Conservation (phyloP, 2,329 filamentous ascomycete genomes). For the Huntiella decipiens region DNA sequence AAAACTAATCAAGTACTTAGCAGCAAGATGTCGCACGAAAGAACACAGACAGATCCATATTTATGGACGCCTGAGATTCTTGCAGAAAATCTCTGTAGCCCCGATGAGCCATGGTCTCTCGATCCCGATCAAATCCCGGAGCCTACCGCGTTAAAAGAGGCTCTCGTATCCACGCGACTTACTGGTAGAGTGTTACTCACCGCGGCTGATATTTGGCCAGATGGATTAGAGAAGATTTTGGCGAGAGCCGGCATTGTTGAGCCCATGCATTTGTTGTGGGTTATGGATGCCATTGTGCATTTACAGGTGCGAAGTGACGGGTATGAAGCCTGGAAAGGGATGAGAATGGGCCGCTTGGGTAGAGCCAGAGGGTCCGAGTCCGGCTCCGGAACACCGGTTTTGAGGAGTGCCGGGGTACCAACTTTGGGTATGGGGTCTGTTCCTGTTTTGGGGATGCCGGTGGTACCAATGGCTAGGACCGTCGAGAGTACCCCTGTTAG, state of each 20-base stretch:
- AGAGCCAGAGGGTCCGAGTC: neutral
- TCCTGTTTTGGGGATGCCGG: too few relatives aligned
- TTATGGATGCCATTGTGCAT: constrained; percentile 9
- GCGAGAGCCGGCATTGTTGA: constrained; percentile 36
- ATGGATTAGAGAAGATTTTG: constrained; percentile 30
- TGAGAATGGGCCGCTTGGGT: neutral
- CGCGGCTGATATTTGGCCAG: constrained; percentile 25
- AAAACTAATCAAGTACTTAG: too few relatives aligned
- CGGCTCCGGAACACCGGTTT: too few relatives aligned
- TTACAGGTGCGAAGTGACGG: constrained; percentile 12
- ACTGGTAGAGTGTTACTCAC: constrained; percentile 46
- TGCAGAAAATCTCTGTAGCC: constrained; percentile 42
- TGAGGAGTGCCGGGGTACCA: too few relatives aligned
- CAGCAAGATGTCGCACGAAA: neutral
- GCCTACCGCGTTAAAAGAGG: constrained; percentile 27
- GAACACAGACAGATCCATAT: constrained; percentile 41
- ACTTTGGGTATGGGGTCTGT: too few relatives aligned
- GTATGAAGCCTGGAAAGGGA: constrained; percentile 10
- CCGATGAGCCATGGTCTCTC: constrained; percentile 27
- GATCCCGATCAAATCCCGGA: constrained; percentile 17
- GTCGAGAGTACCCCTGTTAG: too few relatives aligned
- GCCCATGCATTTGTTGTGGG: constrained; percentile 26
- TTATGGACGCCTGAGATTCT: constrained; percentile 53
- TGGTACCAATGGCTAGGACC: too few relatives aligned
- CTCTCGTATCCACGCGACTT: constrained; percentile 42